Base-by-base conservation (phyloP, 192 early-diverging fungal genomes). In the Mortierella claussenii region DNA sequence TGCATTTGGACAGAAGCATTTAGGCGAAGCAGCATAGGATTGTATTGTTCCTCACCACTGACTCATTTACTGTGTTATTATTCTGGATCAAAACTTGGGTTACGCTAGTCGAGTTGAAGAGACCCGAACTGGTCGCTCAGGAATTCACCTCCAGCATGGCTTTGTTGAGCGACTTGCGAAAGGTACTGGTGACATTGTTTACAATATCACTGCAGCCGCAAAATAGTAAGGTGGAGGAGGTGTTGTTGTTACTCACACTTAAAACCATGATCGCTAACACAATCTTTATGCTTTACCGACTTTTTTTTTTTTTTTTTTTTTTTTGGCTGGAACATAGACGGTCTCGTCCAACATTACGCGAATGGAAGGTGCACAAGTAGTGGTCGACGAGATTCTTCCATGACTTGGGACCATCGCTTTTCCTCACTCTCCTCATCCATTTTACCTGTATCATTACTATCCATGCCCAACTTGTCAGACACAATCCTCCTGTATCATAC, bases 351-450 rank as follows among this genome's bases (percentile, higher is more conserved):
- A 71, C 47, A 61, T 79, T 13, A 61, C 60, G 7, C 78, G 71
- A 12, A 18, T 82, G 17, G 75, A 82, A 28, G 51, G 65, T 11
- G 76, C 81, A 31, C 81, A 82, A 28, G 62, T 48, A 11, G 65
- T 82, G 0, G 50, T 82, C 17, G 55, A 79, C 17, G 81, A 82
- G 37, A 55, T 65, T 34, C 30, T 76, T 24, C 69, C 69, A 20
- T 69, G 51, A 69, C 12, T 31, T n/a, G 30, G 5, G 3, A 9
- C 36, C 20, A 20, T 8, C 23, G n/a, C 18, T 4, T 40, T n/a
- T 24, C 7, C 53, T 45, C 4, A 45, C 43, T 45, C 40, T 18
- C 6, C 26, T 31, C 23, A 11, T 45, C 11, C 30, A n/a, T n/a
- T n/a, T n/a, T n/a, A n/a, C n/a, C n/a, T n/a, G n/a, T n/a, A n/a